These are phyloP conservation scores for Aspergillus fischeri DNA, from an alignment of 2,329 filamentous ascomycete genomes.

Conservation along the genomic window DNA sequence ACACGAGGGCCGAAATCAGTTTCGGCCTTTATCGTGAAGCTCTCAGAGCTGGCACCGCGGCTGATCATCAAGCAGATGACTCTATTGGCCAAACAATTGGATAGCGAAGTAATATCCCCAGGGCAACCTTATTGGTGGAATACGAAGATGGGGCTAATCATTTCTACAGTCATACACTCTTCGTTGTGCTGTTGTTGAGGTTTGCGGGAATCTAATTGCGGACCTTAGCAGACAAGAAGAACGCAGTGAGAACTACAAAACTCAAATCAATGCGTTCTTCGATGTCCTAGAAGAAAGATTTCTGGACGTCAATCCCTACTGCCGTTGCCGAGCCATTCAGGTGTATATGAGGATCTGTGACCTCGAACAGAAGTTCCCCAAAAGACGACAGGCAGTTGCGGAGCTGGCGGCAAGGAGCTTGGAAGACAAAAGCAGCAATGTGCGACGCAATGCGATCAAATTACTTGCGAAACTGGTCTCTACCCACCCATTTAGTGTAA, in stretches of 20 bases:
- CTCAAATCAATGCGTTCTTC: slow-evolving; percentile 93
- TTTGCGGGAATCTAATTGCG: slow-evolving; percentile 90
- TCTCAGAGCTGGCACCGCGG: slow-evolving; percentile 86
- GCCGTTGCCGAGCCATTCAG: slow-evolving; percentile 83
- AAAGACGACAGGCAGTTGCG: slow-evolving; percentile 79
- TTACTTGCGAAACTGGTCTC: slow-evolving; percentile 82
- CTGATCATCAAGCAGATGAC: slow-evolving; percentile 98
- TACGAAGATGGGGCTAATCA: slow-evolving; percentile 9
- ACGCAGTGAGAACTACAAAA: slow-evolving; percentile 86
- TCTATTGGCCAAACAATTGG: slow-evolving; percentile 85
- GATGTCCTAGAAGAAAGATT: slow-evolving; percentile 95
- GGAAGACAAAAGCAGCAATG: slow-evolving; percentile 97
- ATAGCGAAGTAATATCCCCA: slow-evolving; percentile 70
- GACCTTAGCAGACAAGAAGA: slow-evolving; percentile 91
- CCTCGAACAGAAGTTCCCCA: slow-evolving; percentile 92
- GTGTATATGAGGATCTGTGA: slow-evolving; percentile 91
- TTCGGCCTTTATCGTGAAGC: slow-evolving; percentile 84
- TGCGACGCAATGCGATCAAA: slow-evolving; percentile 91
- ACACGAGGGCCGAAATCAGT: slow-evolving; percentile 94
- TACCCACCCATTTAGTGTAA: slow-evolving; percentile 87
- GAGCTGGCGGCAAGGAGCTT: slow-evolving; percentile 84
- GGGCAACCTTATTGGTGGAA: background rate
- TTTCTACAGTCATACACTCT: slow-evolving; percentile 74
- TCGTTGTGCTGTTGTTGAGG: slow-evolving; percentile 89
- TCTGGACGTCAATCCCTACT: slow-evolving; percentile 94